Evolutionary conservation across 2,329 filamentous ascomycete species (phyloP), one percentile per base, ranked within the genome.

Genomic region (Pseudocercospora fijiensis): DNA sequence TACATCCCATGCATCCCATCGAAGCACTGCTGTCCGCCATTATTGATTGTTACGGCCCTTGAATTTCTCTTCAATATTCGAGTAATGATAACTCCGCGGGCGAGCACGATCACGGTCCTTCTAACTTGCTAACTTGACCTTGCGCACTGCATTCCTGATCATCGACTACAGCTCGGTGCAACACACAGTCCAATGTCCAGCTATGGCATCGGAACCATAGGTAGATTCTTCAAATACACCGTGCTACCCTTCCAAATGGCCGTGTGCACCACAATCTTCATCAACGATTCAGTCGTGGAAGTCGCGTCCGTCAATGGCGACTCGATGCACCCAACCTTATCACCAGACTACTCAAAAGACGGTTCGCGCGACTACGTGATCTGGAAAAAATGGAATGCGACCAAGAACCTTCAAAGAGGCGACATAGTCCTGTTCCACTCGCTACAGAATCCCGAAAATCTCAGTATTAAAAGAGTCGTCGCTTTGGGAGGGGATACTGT

Each of bases 381-480:
- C 7, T 75, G 81, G 61, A 66, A 71, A 10, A 78, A 77, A 60
- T 69, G 65, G 49, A 2, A 64, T 60, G 28, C 68, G 8, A 67
- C 69, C 5, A 37, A 63, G 4, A 63, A 74, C 13, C 62, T 82
- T 1, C 60, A 75, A 57, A 70, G 79, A 49, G 81, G 81, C 24
- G 81, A 82, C 62, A 65, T 83, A 0, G 76, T 83, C 0, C 76
- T 76, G 2, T 80, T 82, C 65, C 76, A 74, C 72, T 76, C 77
- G 43, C 92, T 93, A 0, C 78, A 83, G 13, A 84, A 89, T 65
- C 90, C 92, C 0, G 86, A 91, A 28, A 81, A 84, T 22, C 80
- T 88, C 47, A 86, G 86, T 0, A 86, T 97, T 33, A 99, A 99
- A 80, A 84, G 95, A 45, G 84, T 99, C 10, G 83, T 97, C 26